These are phyloP conservation scores for Paramecium sexaurelia DNA, from an alignment of 73 alveolate genomes.

Conservation along the genomic window DNA sequence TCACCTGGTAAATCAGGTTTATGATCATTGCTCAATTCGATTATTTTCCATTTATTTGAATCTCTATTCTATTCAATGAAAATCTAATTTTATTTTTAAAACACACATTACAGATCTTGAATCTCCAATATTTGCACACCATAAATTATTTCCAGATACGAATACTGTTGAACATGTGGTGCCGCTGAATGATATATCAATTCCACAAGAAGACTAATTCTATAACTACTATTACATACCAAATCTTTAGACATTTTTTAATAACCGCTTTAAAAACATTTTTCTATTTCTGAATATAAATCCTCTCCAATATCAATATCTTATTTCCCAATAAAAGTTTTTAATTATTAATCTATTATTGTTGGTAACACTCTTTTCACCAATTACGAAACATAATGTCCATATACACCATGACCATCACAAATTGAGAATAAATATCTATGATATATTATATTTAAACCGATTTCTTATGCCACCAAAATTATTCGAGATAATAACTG, in stretches of 20 bases:
- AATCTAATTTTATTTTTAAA: conserved; percentile 58
- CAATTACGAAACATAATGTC: conserved; percentile 77
- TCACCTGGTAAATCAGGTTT: conserved; percentile 87
- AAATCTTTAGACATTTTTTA: conserved; percentile 40
- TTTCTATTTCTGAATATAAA: not conserved
- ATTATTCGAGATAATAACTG: conserved; percentile 22
- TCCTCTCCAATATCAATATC: conserved; percentile 35
- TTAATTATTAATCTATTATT: conserved; percentile 21
- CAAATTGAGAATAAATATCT: conserved; percentile 57
- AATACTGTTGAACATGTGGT: conserved; percentile 70
- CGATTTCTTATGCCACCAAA: conserved; percentile 7
- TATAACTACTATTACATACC: not conserved
- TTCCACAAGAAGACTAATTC: conserved; percentile 55
- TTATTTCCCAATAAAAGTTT: conserved; percentile 26
- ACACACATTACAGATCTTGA: conserved; percentile 72
- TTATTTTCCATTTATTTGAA: conserved; percentile 61
- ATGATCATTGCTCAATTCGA: conserved; percentile 81
- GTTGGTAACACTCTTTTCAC: conserved; percentile 65
- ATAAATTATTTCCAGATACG: conserved; percentile 54
- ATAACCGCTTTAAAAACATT: not conserved
- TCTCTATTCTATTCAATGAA: not conserved
- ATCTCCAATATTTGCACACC: conserved; percentile 79
- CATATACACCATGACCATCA: conserved; percentile 92
- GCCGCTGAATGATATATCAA: conserved; percentile 72
- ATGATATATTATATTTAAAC: not conserved